These are phyloP conservation scores for Rosa lucieae DNA, from an alignment of 306 rosid species.

Conservation along the genomic window DNA sequence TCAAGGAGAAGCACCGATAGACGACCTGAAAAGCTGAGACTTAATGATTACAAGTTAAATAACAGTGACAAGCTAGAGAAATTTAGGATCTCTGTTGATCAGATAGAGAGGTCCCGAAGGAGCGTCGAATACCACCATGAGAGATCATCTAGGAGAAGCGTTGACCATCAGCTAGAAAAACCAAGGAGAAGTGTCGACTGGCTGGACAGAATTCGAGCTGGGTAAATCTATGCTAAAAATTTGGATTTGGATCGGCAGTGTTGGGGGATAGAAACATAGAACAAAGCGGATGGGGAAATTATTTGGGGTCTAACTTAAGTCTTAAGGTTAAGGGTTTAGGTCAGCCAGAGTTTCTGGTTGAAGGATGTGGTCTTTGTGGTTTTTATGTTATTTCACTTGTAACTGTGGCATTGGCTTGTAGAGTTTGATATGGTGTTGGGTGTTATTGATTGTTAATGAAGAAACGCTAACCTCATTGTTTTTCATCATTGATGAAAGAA, in stretches of 20 bases:
- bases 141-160: conserved; percentile 70
- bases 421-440: conserved; percentile 41
- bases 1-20: conserved; percentile 72
- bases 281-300: conserved; percentile 32
- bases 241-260: conserved; percentile 33
- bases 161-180: conserved; percentile 76
- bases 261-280: conserved; percentile 39
- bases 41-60: conserved; percentile 55
- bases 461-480: conserved; percentile 53
- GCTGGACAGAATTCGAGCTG: conserved; percentile 76
- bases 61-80: conserved; percentile 59
- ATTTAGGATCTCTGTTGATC: conserved; percentile 55
- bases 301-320: conserved; percentile 50
- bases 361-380: conserved; percentile 42
- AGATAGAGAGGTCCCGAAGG: conserved; percentile 68
- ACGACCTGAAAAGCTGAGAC: conserved; percentile 50
- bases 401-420: conserved; percentile 39
- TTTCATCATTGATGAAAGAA: conserved; percentile 29
- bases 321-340: conserved; percentile 17
- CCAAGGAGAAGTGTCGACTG: conserved; percentile 80
- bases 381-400: conserved; percentile 3
- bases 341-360: conserved; percentile 24
- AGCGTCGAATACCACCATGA: conserved; percentile 72
- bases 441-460: conserved; percentile 34
- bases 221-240: conserved; percentile 32